Conservation (phyloP, 306 rosid species). For the Clitoria ternatea region DNA sequence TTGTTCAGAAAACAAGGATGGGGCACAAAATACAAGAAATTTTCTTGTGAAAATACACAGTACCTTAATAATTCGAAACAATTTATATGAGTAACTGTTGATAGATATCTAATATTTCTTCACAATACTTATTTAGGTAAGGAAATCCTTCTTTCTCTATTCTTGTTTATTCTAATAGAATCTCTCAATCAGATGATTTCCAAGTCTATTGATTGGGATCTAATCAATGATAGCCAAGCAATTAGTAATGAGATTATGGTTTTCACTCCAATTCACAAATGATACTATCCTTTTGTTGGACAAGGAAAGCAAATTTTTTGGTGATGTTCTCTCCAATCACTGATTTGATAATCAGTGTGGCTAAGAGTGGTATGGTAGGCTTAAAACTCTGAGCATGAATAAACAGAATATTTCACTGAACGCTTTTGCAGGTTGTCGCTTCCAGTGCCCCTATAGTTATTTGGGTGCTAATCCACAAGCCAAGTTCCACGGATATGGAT, state of each 20-base stretch:
- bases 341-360: background rate
- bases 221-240: background rate
- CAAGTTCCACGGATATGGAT: background rate
- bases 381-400: background rate
- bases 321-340: background rate
- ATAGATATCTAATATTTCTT: slow-evolving; percentile 1
- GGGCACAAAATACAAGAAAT: background rate
- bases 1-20: background rate
- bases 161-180: slow-evolving; percentile 5
- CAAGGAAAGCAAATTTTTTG: background rate
- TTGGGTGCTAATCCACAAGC: slow-evolving; percentile 12
- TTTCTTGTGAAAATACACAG: background rate
- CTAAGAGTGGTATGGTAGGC: background rate
- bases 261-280: slow-evolving; percentile 9
- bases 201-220: background rate
- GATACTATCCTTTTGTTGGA: background rate
- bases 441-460: background rate
- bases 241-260: background rate
- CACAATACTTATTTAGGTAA: too few relatives aligned
- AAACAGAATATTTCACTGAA: background rate
- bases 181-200: background rate
- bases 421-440: background rate
- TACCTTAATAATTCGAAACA: slow-evolving; percentile 6
- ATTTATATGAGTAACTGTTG: background rate
- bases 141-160: background rate